Percentiles rank a stretch among this genome's conserved stretches.
These are phyloP conservation scores for Myxozyma kluyveri DNA, from an alignment of 805 yeast genomes.

Conservation along the genomic window DNA sequence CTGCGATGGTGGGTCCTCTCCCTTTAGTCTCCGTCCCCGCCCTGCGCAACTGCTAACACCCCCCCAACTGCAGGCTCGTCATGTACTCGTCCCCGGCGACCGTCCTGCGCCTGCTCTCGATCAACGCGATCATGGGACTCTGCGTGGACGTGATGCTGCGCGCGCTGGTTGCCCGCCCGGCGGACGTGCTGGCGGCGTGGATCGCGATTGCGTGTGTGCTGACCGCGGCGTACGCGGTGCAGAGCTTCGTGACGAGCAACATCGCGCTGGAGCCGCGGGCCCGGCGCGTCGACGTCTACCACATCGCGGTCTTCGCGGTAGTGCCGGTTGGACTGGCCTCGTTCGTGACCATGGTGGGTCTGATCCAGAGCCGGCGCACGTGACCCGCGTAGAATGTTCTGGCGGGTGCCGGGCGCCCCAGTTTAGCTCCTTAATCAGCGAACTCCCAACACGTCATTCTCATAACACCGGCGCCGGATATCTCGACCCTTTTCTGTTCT, in stretches of 20 bases:
- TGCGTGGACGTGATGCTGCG: constrained; percentile 66
- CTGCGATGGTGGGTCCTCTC: constrained; percentile 58
- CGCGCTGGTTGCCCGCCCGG: constrained; percentile 66
- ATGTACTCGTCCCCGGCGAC: constrained; percentile 87
- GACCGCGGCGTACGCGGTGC: constrained; percentile 76
- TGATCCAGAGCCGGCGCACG: neutral
- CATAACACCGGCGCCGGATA: no score
- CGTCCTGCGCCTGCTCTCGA: constrained; percentile 77
- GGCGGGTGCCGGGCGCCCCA: no score
- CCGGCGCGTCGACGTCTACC: constrained; percentile 72
- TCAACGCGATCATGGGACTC: constrained; percentile 70
- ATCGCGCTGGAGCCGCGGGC: constrained; percentile 44
- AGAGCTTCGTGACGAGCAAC: constrained; percentile 79
- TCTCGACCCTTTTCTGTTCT: no score
- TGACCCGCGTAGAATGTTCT: neutral
- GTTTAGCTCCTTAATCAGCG: no score
- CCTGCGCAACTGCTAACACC: neutral
- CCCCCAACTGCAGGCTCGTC: constrained; percentile 53
- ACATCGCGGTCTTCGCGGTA: constrained; percentile 88
- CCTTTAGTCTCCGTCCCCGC: neutral
- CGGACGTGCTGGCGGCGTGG: constrained; percentile 85
- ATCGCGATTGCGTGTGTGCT: constrained; percentile 75
- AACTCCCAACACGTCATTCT: no score
- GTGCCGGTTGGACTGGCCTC: constrained; percentile 97
- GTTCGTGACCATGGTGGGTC: constrained; percentile 60